phyloP scores from a whole-genome alignment of 2,329 filamentous ascomycete species.

The Ascocoryne sarcoides region DNA sequence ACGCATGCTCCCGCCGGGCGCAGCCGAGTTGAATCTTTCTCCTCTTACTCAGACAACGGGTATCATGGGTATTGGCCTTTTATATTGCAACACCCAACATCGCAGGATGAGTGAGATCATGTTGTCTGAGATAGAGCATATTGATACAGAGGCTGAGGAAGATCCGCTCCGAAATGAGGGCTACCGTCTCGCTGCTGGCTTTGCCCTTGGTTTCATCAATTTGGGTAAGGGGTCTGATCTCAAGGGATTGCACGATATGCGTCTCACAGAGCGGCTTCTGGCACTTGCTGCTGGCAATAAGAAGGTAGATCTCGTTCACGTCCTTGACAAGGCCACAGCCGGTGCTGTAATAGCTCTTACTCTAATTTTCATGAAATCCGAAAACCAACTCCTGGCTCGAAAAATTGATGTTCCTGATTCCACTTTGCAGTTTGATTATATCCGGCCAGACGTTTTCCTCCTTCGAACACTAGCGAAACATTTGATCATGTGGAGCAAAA shows the following conservation, averaged over 20 bases:
- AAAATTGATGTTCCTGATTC: constrained; percentile 94
- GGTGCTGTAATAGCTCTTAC: constrained; percentile 87
- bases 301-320: constrained; percentile 83
- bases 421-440: constrained; percentile 85
- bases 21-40: constrained; percentile 88
- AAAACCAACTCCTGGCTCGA: constrained; percentile 74
- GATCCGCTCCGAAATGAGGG: constrained; percentile 85
- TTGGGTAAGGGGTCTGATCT: constrained; percentile 83
- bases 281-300: constrained; percentile 80
- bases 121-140: constrained; percentile 91
- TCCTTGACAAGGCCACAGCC: constrained; percentile 85
- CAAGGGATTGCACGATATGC: constrained; percentile 87
- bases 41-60: constrained; percentile 91
- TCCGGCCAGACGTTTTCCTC: constrained; percentile 86
- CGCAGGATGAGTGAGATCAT: constrained; percentile 98
- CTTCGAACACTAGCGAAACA: constrained; percentile 83
- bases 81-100: constrained; percentile 94
- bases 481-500: constrained; percentile 84
- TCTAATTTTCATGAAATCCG: constrained; percentile 95
- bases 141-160: constrained; percentile 71
- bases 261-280: constrained; percentile 79
- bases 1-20: constrained; percentile 82
- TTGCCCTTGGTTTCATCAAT: constrained; percentile 90
- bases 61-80: constrained; percentile 89
- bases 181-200: constrained; percentile 91